Base-by-base conservation (phyloP, 495 filamentous ascomycete genomes). In the Hypoxylon lenormandii region DNA sequence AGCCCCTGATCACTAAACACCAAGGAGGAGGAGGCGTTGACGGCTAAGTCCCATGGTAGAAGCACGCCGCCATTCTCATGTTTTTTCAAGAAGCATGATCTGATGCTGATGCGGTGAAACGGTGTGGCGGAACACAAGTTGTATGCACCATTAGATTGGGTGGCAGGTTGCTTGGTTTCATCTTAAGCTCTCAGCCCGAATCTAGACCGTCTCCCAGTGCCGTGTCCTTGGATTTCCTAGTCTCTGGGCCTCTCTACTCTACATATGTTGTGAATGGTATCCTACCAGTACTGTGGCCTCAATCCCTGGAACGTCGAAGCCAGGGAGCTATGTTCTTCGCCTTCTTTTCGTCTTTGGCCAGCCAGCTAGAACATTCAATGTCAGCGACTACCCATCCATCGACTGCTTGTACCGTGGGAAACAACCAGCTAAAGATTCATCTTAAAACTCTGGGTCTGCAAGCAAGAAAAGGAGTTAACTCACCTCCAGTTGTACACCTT, bases 401-500 rank as follows among this genome's bases (percentile, higher is more conserved):
- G 15, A 53, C 12, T 21, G 6, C 10, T 47, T 13, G 18, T 13
- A 40, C 3, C 1, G 30, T 33, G 30, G 6, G 10, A 33, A 33
- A 33, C 30, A 11, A 7, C 30, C 30, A 33, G 11, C 60, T 57
- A 51, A 30, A 42, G 23, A 19, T 12, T 28, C 50, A 18, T 26
- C 48, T 10, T 23, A 54, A 45, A 36, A 30, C 5, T 43, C 59
- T 58, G 51, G 48, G 55, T 45, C 12, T 42, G 61, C 54, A 16
- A 19, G 18, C 15, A 26, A 59, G 37, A 36, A 40, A 38, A 64
- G 33, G 12, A 54, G 33, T 55, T 6, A 33, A 80, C 86, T 78
- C 74, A 90, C 89, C 85, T 97, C 94, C 60, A 97, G 79, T 76
- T 96, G 93, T 63, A 98, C 92, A 73, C 90, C 89, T 69, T 93